Base-by-base conservation (phyloP, 768 basidiomycete species). In the Kwoniella dendrophila region DNA sequence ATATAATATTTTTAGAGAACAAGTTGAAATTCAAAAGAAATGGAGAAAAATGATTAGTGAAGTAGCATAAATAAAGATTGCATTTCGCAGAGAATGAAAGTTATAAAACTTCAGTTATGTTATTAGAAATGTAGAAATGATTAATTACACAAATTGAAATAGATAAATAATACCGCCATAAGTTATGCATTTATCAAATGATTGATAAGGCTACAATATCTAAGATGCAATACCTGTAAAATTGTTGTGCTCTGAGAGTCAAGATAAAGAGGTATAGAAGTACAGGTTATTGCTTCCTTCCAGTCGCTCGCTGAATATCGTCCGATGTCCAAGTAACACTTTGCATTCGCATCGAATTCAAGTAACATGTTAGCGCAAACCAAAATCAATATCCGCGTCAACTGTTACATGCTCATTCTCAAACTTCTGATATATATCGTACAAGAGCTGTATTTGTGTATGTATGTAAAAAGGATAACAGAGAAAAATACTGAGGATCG, bases 1-100 rank as follows among this genome's bases (percentile, higher is more conserved):
- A 82, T 98, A 96, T 80, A 87, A 85, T 77, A 93, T 97, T 72
- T 98, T 97, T 82, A 80, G 85, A 59, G 93, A 97, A 77, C 84
- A 82, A 20, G 91, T 96, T 48, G 89, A 91, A 16, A 87, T 92
- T 41, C 96, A 99, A 82, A 86, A 85, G 74, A 83, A 86, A 60
- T 97, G 93, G 95, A 84, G 90, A 64, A 38, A 40, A 27, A 29
- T 27, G 56, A 48, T 29, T 29, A 14, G 10, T 45, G 22, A 4
- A 30, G 47, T 14, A 49, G 27, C 14, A 5, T 12, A n/a, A 24
- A 30, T 14, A 27, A 48, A 24, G 20, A 10, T 20, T 44, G 43
- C 20, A 44, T n/a, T 18, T 44, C 10, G 43, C n/a, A 4, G 43
- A 44, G n/a, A 44, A 0, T 22, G 16, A 29, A 49, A 12, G 22